A percentile compares a stretch with the other conserved stretches of the same genome.
These are phyloP conservation scores for Populus hybrid DNA, from an alignment of 441 rosid genomes.

Conservation along the genomic window DNA sequence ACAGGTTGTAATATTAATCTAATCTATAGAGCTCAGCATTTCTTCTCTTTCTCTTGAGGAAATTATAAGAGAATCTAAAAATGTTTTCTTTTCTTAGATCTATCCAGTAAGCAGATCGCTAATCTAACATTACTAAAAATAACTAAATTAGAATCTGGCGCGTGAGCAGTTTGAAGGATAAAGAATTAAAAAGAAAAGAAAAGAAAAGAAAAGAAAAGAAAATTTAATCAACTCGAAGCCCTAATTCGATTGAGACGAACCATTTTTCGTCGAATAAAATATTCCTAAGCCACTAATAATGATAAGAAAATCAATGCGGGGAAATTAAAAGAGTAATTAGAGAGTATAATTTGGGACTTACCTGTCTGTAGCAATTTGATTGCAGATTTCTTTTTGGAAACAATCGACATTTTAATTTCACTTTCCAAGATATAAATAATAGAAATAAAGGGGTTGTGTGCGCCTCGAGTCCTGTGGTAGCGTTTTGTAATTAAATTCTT, in stretches of 20 bases:
- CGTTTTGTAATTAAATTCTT: not conserved
- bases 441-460: not conserved
- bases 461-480: not conserved
- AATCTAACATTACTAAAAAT: not conserved
- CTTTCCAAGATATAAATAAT: not conserved
- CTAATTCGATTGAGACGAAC: not conserved
- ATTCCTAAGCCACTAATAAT: no score
- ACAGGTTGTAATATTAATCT: no score
- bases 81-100: constrained; percentile 7
- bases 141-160: no score
- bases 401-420: not conserved
- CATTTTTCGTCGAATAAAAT: not conserved
- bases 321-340: not conserved
- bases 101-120: constrained; percentile 11
- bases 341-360: not conserved
- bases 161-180: not conserved
- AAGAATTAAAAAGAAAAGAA: no score
- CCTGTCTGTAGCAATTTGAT: not conserved
- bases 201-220: no score
- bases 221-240: not conserved
- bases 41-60: not conserved
- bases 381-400: not conserved
- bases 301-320: not conserved
- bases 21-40: not conserved
- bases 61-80: not conserved